Percentiles rank a stretch among this genome's conserved stretches.
These are phyloP conservation scores for Chytriomyces hyalinus DNA, from an alignment of 192 early-diverging fungal species.

Conservation along the genomic window DNA sequence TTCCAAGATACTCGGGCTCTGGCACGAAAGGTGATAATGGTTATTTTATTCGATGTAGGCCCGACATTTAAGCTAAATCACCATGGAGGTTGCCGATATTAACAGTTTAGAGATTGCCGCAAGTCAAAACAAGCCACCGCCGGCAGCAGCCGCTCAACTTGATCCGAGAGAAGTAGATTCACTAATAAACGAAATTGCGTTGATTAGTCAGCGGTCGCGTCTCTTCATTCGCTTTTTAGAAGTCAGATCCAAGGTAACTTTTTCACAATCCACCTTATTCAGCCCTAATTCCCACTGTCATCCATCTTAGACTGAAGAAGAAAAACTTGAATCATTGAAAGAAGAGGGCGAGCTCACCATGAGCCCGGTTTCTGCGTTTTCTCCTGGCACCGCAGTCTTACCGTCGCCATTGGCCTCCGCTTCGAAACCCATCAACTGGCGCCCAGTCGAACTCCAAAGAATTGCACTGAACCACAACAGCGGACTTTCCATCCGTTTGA, in stretches of 20 bases:
- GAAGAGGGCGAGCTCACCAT: slow-evolving; percentile 42
- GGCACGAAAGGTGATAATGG: slow-evolving; percentile 44
- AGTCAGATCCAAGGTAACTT: slow-evolving; percentile 67
- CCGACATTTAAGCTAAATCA: neutral
- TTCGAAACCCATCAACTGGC: slow-evolving; percentile 26
- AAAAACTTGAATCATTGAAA: slow-evolving; percentile 32
- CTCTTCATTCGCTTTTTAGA: slow-evolving; percentile 86
- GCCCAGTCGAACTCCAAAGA: slow-evolving; percentile 42
- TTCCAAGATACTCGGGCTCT: slow-evolving; percentile 77
- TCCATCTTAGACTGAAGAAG: slow-evolving; percentile 46
- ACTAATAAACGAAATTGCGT: slow-evolving; percentile 80
- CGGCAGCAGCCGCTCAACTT: slow-evolving; percentile 35
- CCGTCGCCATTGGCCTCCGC: neutral
- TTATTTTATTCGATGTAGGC: slow-evolving; percentile 3
- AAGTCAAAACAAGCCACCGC: slow-evolving; percentile 31
- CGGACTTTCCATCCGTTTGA: slow-evolving; percentile 64
- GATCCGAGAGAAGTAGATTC: slow-evolving; percentile 81
- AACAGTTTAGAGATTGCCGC: slow-evolving; percentile 41
- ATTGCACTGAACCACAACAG: slow-evolving; percentile 62
- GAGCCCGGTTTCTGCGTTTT: neutral
- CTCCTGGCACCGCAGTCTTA: neutral
- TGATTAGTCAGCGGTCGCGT: slow-evolving; percentile 77
- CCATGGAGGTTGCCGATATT: slow-evolving; percentile 60
- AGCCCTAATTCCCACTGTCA: slow-evolving; percentile 16
- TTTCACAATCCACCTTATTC: neutral